phyloP scores from a whole-genome alignment of 305 asterid genomes.

The Striga hermonthica region DNA sequence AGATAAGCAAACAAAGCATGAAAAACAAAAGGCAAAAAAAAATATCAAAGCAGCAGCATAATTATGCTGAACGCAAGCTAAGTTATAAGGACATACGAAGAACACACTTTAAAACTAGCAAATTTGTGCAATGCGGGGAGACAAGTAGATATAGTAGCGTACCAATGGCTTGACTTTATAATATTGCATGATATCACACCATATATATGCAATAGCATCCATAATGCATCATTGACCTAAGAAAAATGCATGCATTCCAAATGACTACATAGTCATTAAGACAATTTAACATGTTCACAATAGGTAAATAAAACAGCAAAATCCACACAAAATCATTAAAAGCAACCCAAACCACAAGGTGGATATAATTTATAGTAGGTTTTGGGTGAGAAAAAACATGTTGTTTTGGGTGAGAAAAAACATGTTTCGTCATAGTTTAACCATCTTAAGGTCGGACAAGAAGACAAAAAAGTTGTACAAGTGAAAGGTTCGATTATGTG shows the following conservation, averaged over 20 bases:
- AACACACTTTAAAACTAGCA: no score
- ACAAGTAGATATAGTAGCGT: no score
- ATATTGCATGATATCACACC: background rate
- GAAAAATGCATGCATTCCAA: background rate
- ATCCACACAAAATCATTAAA: background rate
- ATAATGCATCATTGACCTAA: background rate
- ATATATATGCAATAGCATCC: background rate
- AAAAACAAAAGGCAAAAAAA: background rate
- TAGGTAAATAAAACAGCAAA: no score
- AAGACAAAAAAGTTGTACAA: background rate
- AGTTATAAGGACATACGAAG: no score
- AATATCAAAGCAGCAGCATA: background rate
- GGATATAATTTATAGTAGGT: background rate
- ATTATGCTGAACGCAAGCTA: no score
- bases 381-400: background rate
- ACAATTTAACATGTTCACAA: background rate
- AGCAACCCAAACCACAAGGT: constrained; percentile 3
- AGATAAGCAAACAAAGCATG: background rate
- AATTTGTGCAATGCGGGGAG: no score
- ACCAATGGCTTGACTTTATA: background rate
- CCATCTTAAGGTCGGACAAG: background rate
- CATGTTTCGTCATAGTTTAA: background rate
- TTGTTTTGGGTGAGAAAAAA: background rate
- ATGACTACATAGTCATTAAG: background rate
- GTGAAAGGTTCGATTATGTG: background rate